Percentiles rank a stretch among this genome's conserved stretches.
These are phyloP conservation scores for Claviceps capensis DNA, from an alignment of 2,329 filamentous ascomycete genomes.

Conservation along the genomic window DNA sequence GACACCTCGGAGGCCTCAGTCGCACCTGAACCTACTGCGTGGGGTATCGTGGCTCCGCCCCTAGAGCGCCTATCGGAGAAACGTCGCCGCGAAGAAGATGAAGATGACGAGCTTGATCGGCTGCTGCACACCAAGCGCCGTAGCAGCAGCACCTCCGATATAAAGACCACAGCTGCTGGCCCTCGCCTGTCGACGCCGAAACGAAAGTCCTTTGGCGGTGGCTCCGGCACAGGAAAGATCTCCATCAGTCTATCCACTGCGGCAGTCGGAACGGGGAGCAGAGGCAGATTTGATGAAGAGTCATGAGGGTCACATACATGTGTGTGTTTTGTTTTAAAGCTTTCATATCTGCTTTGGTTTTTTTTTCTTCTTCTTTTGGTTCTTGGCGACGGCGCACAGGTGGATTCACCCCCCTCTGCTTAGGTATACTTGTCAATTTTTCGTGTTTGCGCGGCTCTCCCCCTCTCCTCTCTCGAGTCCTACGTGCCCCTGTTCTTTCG, in stretches of 20 bases:
- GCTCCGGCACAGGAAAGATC: conserved; percentile 35
- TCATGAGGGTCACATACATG: conserved; percentile 11
- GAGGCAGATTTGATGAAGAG: conserved; percentile 25
- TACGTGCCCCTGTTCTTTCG: neutral
- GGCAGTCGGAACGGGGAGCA: conserved; percentile 26
- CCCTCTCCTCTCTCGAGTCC: neutral
- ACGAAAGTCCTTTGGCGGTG: conserved; percentile 28
- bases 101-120: conserved; percentile 82
- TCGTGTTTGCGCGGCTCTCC: neutral
- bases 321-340: neutral
- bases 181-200: conserved; percentile 17
- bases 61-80: conserved; percentile 79
- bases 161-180: conserved; percentile 20
- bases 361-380: neutral
- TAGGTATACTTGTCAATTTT: neutral
- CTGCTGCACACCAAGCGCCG: conserved; percentile 53
- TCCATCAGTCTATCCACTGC: conserved; percentile 41
- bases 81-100: conserved; percentile 75
- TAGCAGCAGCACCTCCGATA: conserved; percentile 39
- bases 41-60: conserved; percentile 32
- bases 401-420: neutral
- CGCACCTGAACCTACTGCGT: conserved; percentile 13
- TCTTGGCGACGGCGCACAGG: conserved; percentile 9
- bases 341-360: neutral
- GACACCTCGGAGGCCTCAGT: conserved; percentile 20